A percentile compares a stretch with the other conserved stretches of the same genome.
Conservation (phyloP, 2,329 filamentous ascomycete species). For the Orbilia ellipsospora region DNA sequence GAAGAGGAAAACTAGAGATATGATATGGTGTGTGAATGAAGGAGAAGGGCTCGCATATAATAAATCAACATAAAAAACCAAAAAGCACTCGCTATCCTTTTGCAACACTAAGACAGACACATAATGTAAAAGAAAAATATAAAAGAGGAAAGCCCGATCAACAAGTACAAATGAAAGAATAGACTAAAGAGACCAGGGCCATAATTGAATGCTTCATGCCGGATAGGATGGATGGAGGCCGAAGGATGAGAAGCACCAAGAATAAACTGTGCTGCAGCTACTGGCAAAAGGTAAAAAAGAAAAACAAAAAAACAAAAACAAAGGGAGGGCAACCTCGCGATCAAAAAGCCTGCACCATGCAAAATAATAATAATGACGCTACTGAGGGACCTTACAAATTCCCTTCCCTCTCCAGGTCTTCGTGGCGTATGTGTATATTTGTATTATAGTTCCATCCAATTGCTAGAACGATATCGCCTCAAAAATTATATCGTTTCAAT, state of each 20-base stretch:
- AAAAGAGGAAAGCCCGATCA: background rate
- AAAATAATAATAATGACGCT: conserved; percentile 8
- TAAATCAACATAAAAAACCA: conserved; percentile 20
- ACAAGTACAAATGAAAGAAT: background rate
- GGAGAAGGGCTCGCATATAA: conserved; percentile 23
- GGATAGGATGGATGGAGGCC: background rate
- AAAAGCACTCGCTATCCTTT: conserved; percentile 42
- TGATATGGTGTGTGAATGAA: conserved; percentile 1
- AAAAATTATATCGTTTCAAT: background rate
- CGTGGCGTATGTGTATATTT: conserved; percentile 11
- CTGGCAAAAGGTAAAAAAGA: conserved; percentile 3
- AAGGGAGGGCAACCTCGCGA: conserved; percentile 16
- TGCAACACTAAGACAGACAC: conserved; percentile 21
- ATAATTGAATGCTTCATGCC: conserved; percentile 6
- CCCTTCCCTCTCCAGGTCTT: conserved; percentile 7
- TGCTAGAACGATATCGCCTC: background rate
- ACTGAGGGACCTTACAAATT: background rate
- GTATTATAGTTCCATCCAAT: conserved; percentile 23
- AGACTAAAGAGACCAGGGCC: background rate
- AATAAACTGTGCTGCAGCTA: background rate
- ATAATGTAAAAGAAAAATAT: conserved; percentile 11
- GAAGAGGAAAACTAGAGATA: conserved; percentile 5
- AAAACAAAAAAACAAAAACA: conserved; percentile 6
- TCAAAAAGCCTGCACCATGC: background rate
- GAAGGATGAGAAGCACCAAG: background rate